Conservation (phyloP, 176 grass and related monocot species). For the Olyra latifolia region DNA sequence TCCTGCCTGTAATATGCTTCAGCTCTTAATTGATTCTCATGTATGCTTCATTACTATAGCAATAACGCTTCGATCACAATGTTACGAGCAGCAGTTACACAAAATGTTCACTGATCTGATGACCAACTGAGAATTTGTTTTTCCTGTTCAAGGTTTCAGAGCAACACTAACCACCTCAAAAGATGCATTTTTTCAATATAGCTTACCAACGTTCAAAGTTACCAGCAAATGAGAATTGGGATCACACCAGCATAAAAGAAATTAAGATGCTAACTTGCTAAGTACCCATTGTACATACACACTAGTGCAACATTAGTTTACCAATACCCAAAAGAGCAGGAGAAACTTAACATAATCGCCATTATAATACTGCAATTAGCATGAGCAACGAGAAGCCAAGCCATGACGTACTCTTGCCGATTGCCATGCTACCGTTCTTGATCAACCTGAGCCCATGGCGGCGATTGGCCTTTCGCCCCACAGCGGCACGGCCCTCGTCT, state of each 20-base stretch:
- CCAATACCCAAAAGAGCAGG: slow-evolving; percentile 1
- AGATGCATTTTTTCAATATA: not conserved
- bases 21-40: not conserved
- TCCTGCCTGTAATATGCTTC: not conserved
- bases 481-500: slow-evolving; percentile 38
- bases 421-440: not conserved
- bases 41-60: too few relatives aligned
- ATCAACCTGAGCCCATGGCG: not conserved
- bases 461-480: not conserved
- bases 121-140: too few relatives aligned
- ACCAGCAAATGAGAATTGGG: not conserved
- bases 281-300: not conserved
- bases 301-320: not conserved
- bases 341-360: not conserved
- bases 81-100: too few relatives aligned
- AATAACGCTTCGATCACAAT: too few relatives aligned
- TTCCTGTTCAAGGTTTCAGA: not conserved
- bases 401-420: not conserved
- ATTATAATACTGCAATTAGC: not conserved
- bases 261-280: not conserved
- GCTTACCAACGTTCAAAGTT: not conserved
- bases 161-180: not conserved
- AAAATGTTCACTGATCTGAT: too few relatives aligned
- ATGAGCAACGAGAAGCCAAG: not conserved
- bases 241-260: not conserved